Conservation (phyloP, 768 basidiomycete species). For the Boletellus ananas region DNA sequence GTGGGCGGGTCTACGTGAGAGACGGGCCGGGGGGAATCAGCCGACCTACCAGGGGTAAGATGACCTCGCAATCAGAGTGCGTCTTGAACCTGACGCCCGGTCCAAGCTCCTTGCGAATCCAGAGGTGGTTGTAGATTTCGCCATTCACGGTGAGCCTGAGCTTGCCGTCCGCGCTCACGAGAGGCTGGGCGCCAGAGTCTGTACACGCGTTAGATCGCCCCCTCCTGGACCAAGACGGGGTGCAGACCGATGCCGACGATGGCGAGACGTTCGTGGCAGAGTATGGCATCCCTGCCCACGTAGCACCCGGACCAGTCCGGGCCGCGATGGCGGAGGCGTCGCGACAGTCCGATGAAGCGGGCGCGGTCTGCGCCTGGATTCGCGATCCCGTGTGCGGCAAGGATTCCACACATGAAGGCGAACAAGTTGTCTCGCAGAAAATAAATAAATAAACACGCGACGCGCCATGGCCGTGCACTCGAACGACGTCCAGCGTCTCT, state of each 20-base stretch:
- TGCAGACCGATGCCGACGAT: conserved; percentile 93
- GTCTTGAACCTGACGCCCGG: conserved; percentile 83
- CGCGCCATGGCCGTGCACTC: conserved; percentile 43
- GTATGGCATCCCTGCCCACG: conserved; percentile 74
- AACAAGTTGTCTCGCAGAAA: too few relatives aligned
- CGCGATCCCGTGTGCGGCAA: conserved; percentile 78
- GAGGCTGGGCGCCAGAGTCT: conserved; percentile 97
- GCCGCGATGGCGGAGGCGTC: conserved; percentile 87
- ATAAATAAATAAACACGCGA: too few relatives aligned
- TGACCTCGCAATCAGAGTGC: conserved; percentile 97
- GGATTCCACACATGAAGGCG: conserved; percentile 85
- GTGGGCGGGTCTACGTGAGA: background rate
- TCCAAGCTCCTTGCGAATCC: conserved; percentile 66
- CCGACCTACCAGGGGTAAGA: conserved; percentile 76
- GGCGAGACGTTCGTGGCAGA: conserved; percentile 94
- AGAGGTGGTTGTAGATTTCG: conserved; percentile 96
- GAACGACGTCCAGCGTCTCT: conserved; percentile 71
- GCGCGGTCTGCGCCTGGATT: conserved; percentile 67
- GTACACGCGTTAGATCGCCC: conserved; percentile 2
- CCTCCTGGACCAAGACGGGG: background rate
- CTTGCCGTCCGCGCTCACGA: conserved; percentile 82
- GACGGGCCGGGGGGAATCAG: background rate
- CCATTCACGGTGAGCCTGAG: conserved; percentile 91
- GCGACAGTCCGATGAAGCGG: conserved; percentile 79
- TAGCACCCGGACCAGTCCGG: conserved; percentile 99